Conservation (phyloP, 1,284 basidiomycete genomes). For the Fistulina hepatica region DNA sequence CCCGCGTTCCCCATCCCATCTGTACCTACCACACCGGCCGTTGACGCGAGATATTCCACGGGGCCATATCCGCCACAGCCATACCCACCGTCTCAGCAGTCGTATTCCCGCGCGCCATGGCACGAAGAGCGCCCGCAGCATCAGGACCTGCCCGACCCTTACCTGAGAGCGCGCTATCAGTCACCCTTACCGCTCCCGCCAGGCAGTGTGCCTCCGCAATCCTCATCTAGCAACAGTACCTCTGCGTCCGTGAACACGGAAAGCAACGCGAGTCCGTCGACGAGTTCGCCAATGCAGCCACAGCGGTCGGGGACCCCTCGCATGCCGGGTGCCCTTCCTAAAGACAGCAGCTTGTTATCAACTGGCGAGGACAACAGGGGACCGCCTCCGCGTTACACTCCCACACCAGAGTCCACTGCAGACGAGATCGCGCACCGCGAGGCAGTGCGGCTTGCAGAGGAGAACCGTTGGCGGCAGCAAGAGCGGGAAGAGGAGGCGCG, state of each 20-base stretch:
- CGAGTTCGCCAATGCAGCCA: too few relatives aligned
- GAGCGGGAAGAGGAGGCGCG: constrained; percentile 1
- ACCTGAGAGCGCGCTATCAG: constrained; percentile 35
- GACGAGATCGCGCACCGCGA: not conserved
- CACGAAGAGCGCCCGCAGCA: constrained; percentile 9
- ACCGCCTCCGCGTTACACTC: too few relatives aligned
- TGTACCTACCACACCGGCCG: too few relatives aligned
- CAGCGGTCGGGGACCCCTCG: too few relatives aligned
- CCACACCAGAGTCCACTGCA: too few relatives aligned
- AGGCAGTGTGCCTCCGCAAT: constrained; percentile 9
- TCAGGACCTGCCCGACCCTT: constrained; percentile 30
- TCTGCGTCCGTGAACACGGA: constrained; percentile 4
- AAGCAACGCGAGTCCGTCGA: constrained; percentile 7
- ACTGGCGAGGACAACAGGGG: too few relatives aligned
- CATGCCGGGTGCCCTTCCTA: too few relatives aligned
- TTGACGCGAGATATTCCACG: too few relatives aligned
- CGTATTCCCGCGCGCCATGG: constrained; percentile 12
- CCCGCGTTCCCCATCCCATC: too few relatives aligned
- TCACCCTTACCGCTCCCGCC: constrained; percentile 40
- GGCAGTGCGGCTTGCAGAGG: not conserved
- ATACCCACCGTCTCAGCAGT: constrained; percentile 1
- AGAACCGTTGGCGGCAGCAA: not conserved
- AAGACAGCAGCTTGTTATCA: too few relatives aligned
- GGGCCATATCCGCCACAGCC: not conserved
- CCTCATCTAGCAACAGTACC: constrained; percentile 4